Evolutionary conservation across 768 basidiomycete species (phyloP).

Genomic region (Suillus bovinus): DNA sequence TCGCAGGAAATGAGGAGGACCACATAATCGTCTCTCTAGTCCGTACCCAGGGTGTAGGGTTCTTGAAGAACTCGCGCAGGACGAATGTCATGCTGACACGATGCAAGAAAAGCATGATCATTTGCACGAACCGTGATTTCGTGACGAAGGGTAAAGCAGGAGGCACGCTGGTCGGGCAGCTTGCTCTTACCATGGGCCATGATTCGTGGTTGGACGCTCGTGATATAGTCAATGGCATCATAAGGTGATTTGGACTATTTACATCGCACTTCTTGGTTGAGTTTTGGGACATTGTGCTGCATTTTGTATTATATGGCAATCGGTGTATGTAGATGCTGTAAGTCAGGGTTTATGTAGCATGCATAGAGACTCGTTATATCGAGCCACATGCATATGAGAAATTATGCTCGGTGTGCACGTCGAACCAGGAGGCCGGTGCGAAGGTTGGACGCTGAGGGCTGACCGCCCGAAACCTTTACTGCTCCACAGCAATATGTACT

Average conservation of each 20-base stretch:
- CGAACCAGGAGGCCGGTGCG: background rate
- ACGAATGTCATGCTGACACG: slow-evolving; percentile 87
- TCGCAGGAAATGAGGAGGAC: slow-evolving; percentile 77
- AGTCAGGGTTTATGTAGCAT: background rate
- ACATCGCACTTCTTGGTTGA: background rate
- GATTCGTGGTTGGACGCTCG: slow-evolving; percentile 19
- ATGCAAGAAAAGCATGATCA: slow-evolving; percentile 73
- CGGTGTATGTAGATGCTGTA: background rate
- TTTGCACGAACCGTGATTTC: slow-evolving; percentile 51
- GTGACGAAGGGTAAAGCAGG: slow-evolving; percentile 17
- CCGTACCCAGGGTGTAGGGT: slow-evolving; percentile 58
- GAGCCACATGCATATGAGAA: background rate
- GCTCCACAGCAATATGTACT: background rate
- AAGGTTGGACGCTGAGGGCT: background rate
- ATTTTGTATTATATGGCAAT: background rate
- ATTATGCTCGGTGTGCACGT: background rate
- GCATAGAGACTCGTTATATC: background rate
- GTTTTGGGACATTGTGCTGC: background rate
- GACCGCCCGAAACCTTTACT: background rate
- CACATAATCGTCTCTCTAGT: slow-evolving; percentile 72
- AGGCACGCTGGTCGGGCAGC: slow-evolving; percentile 25
- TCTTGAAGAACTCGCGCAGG: slow-evolving; percentile 59
- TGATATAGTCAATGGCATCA: slow-evolving; percentile 5
- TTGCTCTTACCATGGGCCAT: slow-evolving; percentile 17
- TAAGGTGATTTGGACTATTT: background rate